phyloP scores from a whole-genome alignment of 2,329 filamentous ascomycete genomes.

The Plenodomus lindquistii region DNA sequence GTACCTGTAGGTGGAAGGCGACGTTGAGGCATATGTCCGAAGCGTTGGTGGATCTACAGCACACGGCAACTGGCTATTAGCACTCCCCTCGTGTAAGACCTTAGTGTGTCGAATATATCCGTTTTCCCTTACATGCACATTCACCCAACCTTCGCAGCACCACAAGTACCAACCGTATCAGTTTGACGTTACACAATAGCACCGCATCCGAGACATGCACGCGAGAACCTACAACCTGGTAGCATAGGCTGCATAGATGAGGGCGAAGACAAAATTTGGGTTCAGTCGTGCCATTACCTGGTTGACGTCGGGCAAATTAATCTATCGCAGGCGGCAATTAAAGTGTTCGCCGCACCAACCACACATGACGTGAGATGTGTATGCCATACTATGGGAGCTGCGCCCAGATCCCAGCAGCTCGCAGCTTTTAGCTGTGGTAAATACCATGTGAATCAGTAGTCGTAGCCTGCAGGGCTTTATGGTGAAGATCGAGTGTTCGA shows the following conservation, averaged over 20 bases:
- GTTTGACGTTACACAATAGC: background rate
- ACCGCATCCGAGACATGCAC: constrained; percentile 5
- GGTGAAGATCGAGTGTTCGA: no score
- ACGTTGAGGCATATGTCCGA: background rate
- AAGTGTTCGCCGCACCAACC: constrained; percentile 11
- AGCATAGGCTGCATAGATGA: constrained; percentile 18
- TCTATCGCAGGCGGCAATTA: constrained; percentile 19
- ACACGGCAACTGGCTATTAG: background rate
- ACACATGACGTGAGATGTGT: background rate
- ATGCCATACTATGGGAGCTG: no score
- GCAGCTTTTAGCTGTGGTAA: background rate
- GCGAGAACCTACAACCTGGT: constrained; percentile 19
- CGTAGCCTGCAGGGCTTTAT: no score
- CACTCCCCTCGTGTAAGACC: background rate
- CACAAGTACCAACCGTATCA: background rate
- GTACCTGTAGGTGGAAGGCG: constrained; percentile 4
- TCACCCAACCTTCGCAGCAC: background rate
- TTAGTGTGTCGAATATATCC: background rate
- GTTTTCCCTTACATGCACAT: background rate
- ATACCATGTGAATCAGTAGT: no score
- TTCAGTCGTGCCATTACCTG: constrained; percentile 9
- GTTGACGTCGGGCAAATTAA: constrained; percentile 14
- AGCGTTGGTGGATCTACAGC: background rate
- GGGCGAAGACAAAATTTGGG: constrained; percentile 7
- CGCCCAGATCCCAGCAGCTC: background rate